These are phyloP conservation scores for Neoboletus magnificus DNA, from an alignment of 768 basidiomycete genomes.

Conservation along the genomic window DNA sequence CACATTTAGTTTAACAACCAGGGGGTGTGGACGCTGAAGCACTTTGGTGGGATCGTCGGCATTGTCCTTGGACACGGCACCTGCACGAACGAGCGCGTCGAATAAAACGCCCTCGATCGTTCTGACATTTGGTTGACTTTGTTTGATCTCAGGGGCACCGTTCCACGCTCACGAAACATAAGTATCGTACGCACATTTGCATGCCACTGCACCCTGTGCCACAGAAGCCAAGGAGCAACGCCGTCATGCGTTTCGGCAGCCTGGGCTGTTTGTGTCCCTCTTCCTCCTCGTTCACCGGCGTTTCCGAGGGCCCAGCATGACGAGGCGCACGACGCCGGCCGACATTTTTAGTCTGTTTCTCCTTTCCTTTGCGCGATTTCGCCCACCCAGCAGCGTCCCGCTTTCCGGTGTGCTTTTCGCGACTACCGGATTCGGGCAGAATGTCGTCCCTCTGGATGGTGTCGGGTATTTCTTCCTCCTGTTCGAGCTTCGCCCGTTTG, in stretches of 20 bases:
- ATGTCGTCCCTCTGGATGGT: not conserved
- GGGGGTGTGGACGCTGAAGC: not conserved
- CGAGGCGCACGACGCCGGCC: slow-evolving; percentile 44
- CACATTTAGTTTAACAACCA: not conserved
- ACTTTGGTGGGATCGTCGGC: slow-evolving; percentile 89
- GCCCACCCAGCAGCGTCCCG: slow-evolving; percentile 32
- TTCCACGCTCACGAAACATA: too few species aligned
- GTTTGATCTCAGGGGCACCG: not conserved
- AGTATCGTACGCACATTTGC: slow-evolving; percentile 74
- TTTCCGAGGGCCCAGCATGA: slow-evolving; percentile 33
- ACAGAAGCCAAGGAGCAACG: slow-evolving; percentile 85
- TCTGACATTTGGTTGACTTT: slow-evolving; percentile 61
- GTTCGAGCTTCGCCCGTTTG: slow-evolving; percentile 16
- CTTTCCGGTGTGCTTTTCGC: slow-evolving; percentile 6
- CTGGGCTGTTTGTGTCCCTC: slow-evolving; percentile 44
- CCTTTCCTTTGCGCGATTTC: slow-evolving; percentile 35
- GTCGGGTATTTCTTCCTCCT: not conserved
- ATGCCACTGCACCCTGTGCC: slow-evolving; percentile 92
- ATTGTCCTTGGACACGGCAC: slow-evolving; percentile 94
- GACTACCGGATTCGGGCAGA: not conserved
- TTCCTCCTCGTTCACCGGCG: slow-evolving; percentile 14
- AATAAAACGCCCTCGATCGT: slow-evolving; percentile 94
- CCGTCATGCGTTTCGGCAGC: slow-evolving; percentile 81
- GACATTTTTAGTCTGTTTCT: slow-evolving; percentile 35
- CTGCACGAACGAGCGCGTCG: slow-evolving; percentile 80